Evolutionary conservation across 2,329 filamentous ascomycete genomes (phyloP), one percentile per base, ranked within the genome.

Genomic region (Camptophora hylomeconis): DNA sequence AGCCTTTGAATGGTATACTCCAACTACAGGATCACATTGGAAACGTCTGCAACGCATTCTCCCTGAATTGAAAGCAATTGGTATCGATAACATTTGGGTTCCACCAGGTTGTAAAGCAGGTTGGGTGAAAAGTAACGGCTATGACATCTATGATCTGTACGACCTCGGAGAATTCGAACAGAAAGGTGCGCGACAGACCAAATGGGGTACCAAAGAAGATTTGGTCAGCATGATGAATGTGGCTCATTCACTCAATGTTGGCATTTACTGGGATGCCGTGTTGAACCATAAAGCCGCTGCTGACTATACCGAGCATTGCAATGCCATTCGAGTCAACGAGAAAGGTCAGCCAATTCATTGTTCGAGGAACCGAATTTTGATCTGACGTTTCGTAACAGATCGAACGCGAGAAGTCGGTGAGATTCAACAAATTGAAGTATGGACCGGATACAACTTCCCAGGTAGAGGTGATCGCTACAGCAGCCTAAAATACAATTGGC

Each of bases 91-190:
- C 32, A 55, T 76, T 17, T 80, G 76, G 75, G 65, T 81, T 5
- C 77, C 77, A 1, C 77, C 77, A 0, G 77, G 68, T 31, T 80
- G 75, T 52, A 82, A 81, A 54, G 68, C 69, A 34, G 63, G 62
- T 17, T 62, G 65, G 1, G 51, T 63, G 16, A 69, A 73, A 12
- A 37, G 36, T 20, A 80, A 79, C 42, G 77, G 77, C 4, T 77
- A 78, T 40, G 73, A 76, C 47, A 61, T 72, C 37, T 81, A 80
- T 45, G 77, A 81, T 45, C 52, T 82, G 9, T 79, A 73, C 42
- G 74, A 79, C 37, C 51, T 78, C 3, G 77, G 77, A 17, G 77
- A 82, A 46, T 82, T 81, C 41, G 68, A 80, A 22, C 75, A 80
- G 45, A 81, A 81, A 47, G 73, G 72, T 11, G 49, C 58, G 0